Evolutionary conservation across 257 asterid species (phyloP).

Genomic region (Solanum ossicruentum): DNA sequence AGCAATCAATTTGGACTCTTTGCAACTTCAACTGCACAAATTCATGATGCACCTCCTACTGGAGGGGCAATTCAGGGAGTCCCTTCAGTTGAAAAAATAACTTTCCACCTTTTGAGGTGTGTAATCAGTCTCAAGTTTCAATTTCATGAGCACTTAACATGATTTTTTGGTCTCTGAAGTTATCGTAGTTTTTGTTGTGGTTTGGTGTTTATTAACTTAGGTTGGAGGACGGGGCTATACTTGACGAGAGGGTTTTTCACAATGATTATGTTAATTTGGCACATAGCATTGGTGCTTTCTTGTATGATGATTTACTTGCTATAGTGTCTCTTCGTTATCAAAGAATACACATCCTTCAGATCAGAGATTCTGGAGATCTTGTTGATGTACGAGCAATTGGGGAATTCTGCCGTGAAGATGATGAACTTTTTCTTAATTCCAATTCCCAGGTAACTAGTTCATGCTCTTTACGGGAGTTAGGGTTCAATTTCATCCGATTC

Average conservation of each 20-base stretch:
- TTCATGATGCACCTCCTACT: slow-evolving; percentile 76
- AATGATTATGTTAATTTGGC: slow-evolving; percentile 88
- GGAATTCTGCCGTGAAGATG: slow-evolving; percentile 89
- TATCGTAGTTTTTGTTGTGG: slow-evolving; percentile 7
- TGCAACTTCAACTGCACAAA: slow-evolving; percentile 87
- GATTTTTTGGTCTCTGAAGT: background rate
- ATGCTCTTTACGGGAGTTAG: slow-evolving; percentile 4
- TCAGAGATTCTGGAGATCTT: slow-evolving; percentile 85
- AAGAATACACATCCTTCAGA: slow-evolving; percentile 88
- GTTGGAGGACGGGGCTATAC: slow-evolving; percentile 81
- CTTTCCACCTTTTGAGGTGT: slow-evolving; percentile 92
- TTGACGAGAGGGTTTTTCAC: slow-evolving; percentile 76
- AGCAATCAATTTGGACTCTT: slow-evolving; percentile 70
- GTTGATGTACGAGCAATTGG: slow-evolving; percentile 82
- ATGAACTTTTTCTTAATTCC: slow-evolving; percentile 83
- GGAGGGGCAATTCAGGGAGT: slow-evolving; percentile 91
- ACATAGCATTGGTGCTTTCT: slow-evolving; percentile 76
- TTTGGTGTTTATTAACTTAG: slow-evolving; percentile 23
- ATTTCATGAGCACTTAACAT: background rate
- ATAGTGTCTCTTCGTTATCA: slow-evolving; percentile 91
- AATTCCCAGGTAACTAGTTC: slow-evolving; percentile 74
- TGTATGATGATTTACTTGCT: slow-evolving; percentile 91
- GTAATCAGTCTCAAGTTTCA: slow-evolving; percentile 9
- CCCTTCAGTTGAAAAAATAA: slow-evolving; percentile 79
- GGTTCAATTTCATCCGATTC: background rate